Percentiles rank a stretch among this genome's conserved stretches.
phyloP scores from a whole-genome alignment of 2,329 filamentous ascomycete genomes.

The Neospermospora avenae region DNA sequence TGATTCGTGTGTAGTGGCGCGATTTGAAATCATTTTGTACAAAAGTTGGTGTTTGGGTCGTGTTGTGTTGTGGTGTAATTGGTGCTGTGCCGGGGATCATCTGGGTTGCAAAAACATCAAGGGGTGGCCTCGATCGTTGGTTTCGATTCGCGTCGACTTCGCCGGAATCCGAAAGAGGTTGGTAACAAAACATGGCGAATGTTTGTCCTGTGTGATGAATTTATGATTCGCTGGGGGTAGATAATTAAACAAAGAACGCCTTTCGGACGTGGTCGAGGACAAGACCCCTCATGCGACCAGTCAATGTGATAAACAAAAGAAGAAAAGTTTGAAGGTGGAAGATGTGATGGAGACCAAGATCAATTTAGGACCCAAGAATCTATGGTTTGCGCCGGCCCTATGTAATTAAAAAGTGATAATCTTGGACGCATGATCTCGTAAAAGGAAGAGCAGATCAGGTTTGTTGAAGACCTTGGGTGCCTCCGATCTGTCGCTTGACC shows the following conservation, averaged over 20 bases:
- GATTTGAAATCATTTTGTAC: constrained; percentile 19
- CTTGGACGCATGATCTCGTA: constrained; percentile 20
- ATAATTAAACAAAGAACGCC: constrained; percentile 28
- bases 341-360: constrained; percentile 13
- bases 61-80: constrained; percentile 17
- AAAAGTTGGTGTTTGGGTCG: constrained; percentile 16
- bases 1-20: constrained; percentile 14
- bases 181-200: constrained; percentile 14
- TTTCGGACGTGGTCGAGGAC: constrained; percentile 33
- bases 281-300: constrained; percentile 36
- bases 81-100: constrained; percentile 14
- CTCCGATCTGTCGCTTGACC: constrained; percentile 82
- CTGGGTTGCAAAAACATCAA: constrained; percentile 14
- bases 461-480: constrained; percentile 37
- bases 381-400: constrained; percentile 28
- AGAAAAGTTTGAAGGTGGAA: constrained; percentile 18
- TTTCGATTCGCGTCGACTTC: constrained; percentile 30
- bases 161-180: constrained; percentile 25
- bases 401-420: constrained; percentile 27
- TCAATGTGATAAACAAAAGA: constrained; percentile 22
- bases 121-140: constrained; percentile 12
- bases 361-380: constrained; percentile 18
- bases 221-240: constrained; percentile 18
- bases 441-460: constrained; percentile 28
- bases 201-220: constrained; percentile 20